These are phyloP conservation scores for Capsicum pubescens DNA, from an alignment of 257 asterid genomes.

Conservation along the genomic window DNA sequence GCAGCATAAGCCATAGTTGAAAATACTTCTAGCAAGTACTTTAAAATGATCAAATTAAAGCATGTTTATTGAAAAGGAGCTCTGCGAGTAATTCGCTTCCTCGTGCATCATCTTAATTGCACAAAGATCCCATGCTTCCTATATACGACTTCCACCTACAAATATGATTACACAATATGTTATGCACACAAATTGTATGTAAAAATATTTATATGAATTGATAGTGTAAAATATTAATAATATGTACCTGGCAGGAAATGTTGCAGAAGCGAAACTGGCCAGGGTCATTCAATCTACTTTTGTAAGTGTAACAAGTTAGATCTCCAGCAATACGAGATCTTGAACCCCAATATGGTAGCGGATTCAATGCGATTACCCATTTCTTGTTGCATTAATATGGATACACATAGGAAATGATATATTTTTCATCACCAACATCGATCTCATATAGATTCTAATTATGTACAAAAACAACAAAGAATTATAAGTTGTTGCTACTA, in stretches of 20 bases:
- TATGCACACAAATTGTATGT: neutral
- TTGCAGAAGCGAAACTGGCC: slow-evolving; percentile 34
- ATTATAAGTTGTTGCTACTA: too few relatives aligned
- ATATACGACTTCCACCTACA: slow-evolving; percentile 31
- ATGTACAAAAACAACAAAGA: too few relatives aligned
- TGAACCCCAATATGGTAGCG: slow-evolving; percentile 43
- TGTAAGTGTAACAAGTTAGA: slow-evolving; percentile 29
- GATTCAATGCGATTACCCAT: slow-evolving; percentile 39
- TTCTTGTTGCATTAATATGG: slow-evolving; percentile 43
- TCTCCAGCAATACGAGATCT: slow-evolving; percentile 33
- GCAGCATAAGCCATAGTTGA: neutral
- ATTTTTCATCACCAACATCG: too few relatives aligned
- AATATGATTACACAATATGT: neutral
- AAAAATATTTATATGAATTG: neutral
- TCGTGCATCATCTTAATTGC: slow-evolving; percentile 10
- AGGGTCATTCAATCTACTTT: slow-evolving; percentile 34
- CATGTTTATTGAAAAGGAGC: slow-evolving; percentile 7
- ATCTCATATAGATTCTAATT: too few relatives aligned
- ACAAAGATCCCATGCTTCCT: neutral
- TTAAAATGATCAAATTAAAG: neutral
- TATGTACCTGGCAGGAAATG: slow-evolving; percentile 39
- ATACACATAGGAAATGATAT: slow-evolving; percentile 17
- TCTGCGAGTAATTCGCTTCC: slow-evolving; percentile 33
- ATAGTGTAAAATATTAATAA: neutral
- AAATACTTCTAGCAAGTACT: neutral